phyloP scores from a whole-genome alignment of 2,329 filamentous ascomycete genomes.

The Ophiostoma triangulosporum region DNA sequence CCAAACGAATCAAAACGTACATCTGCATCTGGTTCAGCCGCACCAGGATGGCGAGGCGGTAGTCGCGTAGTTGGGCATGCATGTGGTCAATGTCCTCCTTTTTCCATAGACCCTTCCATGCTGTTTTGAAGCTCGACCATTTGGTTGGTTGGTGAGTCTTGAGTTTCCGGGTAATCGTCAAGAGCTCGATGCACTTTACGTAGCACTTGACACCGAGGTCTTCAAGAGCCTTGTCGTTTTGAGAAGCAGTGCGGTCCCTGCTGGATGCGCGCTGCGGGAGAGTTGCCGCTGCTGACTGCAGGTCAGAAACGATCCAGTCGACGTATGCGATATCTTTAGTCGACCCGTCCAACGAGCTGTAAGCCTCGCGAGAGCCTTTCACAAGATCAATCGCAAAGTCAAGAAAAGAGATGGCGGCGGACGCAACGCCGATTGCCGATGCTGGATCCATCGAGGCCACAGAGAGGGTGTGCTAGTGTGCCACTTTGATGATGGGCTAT shows the following conservation, averaged over 20 bases:
- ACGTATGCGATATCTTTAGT: neutral
- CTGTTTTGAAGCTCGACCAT: neutral
- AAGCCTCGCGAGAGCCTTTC: neutral
- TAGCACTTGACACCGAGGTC: neutral
- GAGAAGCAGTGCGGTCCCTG: neutral
- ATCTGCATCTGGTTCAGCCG: neutral
- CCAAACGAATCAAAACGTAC: neutral
- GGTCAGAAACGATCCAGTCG: neutral
- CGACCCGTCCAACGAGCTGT: neutral
- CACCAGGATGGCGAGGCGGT: neutral
- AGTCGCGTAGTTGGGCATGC: neutral
- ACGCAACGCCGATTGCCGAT: neutral
- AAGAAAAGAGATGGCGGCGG: neutral
- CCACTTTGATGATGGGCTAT: no score
- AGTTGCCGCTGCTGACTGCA: neutral
- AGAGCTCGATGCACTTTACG: neutral
- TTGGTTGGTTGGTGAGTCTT: neutral
- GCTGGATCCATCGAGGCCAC: neutral
- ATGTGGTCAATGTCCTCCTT: neutral
- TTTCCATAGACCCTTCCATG: neutral
- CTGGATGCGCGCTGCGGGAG: neutral
- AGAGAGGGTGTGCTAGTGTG: no score
- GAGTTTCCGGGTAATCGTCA: neutral
- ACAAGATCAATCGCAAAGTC: neutral
- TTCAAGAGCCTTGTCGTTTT: neutral